Evolutionary conservation across 2,329 filamentous ascomycete species (phyloP), one percentile per base, ranked within the genome.

Genomic region (Clonostachys chloroleuca): DNA sequence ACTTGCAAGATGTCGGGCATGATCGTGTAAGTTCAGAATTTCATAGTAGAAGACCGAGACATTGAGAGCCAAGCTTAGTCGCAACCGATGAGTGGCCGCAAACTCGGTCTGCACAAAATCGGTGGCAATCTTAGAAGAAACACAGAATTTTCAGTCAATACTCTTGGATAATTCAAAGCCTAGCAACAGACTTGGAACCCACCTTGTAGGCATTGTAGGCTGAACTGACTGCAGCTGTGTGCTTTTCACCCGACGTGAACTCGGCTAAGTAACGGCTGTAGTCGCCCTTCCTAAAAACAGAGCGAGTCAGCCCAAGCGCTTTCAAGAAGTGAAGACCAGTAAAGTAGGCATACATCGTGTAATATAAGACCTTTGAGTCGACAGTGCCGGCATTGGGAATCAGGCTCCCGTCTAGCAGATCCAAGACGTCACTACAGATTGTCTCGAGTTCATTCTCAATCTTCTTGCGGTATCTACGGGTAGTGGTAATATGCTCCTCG

Each of bases 41-140:
- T 96, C 94, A 75, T 96, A 96, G 84, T 96, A 96, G 82, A 96
- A 96, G 65, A 96, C 92, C 55, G 92, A 96, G 84, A 97, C 96
- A 87, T 96, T 97, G 61, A 97, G 85, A 59, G 92, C 92, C 64
- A 97, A 87, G 72, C 92, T 94, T 57, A 97, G 89, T 65, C 92
- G 92, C 78, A 97, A 97, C 62, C 94, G 94, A 81, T 97, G 92
- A 52, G 94, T 97, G 54, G 92, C 92, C 53, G 92, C 92, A 60
- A 97, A 86, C 75, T 97, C 92, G 58, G 89, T 96, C 80, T 96
- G 92, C 61, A 92, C 94, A 65, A 97, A 92, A 65, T 96, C 92
- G 77, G 92, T 97, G 61, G 92, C 92, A 74, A 89, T 95, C 91
- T 94, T 52, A 47, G 57, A 59, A 20, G 20, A 4, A 18, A 18